Percentiles rank a stretch among this genome's conserved stretches.
These are phyloP conservation scores for Clavispora fructus DNA, from an alignment of 805 yeast genomes.

Conservation along the genomic window DNA sequence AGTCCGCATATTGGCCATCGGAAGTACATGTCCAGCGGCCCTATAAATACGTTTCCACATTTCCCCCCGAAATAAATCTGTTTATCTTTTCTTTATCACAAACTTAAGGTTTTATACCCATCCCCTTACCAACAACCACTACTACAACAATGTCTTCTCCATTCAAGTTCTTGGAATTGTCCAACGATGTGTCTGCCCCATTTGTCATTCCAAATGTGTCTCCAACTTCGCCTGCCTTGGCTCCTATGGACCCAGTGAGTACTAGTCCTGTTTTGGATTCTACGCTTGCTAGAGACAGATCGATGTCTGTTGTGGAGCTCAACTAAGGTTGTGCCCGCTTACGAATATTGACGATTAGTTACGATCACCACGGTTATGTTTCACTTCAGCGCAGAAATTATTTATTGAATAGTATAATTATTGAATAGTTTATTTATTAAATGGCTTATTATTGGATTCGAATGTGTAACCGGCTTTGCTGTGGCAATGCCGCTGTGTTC, in stretches of 20 bases:
- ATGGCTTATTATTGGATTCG: neutral
- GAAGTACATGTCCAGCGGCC: conserved; percentile 15
- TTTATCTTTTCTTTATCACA: neutral
- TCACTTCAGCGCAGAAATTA: neutral
- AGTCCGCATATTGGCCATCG: conserved; percentile 5
- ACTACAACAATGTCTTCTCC: conserved; percentile 8
- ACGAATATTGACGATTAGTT: neutral
- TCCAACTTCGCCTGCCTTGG: conserved; percentile 39
- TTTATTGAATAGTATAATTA: neutral
- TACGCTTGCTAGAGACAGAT: conserved; percentile 14
- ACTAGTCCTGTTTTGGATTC: conserved; percentile 9
- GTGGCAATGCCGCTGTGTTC: too few species aligned
- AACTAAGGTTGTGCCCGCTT: conserved; percentile 7
- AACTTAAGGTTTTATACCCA: neutral
- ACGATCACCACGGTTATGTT: neutral
- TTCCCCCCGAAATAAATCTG: neutral
- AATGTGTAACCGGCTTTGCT: too few species aligned
- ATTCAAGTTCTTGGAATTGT: conserved; percentile 46
- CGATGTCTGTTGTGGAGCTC: conserved; percentile 22
- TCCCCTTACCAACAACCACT: neutral
- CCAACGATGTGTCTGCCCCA: conserved; percentile 55
- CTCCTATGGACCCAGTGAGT: neutral
- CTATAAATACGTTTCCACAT: conserved; percentile 5
- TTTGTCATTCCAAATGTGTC: conserved; percentile 61
- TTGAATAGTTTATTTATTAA: neutral